A percentile compares a stretch with the other conserved stretches of the same genome.
phyloP scores from a whole-genome alignment of 2,329 filamentous ascomycete species.

The Emydomyces testavorans region DNA sequence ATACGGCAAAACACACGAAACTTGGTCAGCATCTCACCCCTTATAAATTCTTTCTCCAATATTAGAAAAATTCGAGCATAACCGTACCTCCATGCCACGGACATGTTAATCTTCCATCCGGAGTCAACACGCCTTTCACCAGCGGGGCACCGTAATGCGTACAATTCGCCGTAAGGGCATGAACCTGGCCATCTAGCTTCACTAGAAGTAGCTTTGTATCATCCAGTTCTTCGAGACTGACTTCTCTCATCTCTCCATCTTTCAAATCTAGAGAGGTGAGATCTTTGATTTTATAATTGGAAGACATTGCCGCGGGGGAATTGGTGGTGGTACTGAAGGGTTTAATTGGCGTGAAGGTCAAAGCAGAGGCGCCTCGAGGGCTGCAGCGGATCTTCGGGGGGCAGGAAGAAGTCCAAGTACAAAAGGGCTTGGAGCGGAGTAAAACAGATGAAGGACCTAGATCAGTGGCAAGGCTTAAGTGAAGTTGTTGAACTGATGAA shows the following conservation, averaged over 20 bases:
- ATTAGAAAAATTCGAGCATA: constrained; percentile 13
- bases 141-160: constrained; percentile 87
- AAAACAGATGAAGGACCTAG: neutral
- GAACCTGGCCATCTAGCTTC: constrained; percentile 62
- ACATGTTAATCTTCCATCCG: constrained; percentile 74
- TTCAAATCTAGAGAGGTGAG: constrained; percentile 62
- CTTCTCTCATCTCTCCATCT: constrained; percentile 74
- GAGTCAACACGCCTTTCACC: constrained; percentile 70
- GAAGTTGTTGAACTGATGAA: neutral
- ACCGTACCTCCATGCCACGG: constrained; percentile 88
- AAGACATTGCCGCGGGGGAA: constrained; percentile 24
- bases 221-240: constrained; percentile 79
- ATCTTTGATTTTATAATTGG: constrained; percentile 54
- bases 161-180: constrained; percentile 74
- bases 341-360: constrained; percentile 12
- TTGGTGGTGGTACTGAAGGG: constrained; percentile 11
- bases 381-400: neutral
- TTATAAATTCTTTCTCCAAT: neutral
- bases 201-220: constrained; percentile 76
- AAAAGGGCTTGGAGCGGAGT: neutral
- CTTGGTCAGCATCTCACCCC: neutral
- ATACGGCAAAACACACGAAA: constrained; percentile 1
- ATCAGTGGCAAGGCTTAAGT: neutral
- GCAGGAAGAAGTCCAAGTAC: neutral
- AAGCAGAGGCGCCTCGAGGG: neutral